Conservation (phyloP, 805 yeast species). For the Ogataea henricii region DNA sequence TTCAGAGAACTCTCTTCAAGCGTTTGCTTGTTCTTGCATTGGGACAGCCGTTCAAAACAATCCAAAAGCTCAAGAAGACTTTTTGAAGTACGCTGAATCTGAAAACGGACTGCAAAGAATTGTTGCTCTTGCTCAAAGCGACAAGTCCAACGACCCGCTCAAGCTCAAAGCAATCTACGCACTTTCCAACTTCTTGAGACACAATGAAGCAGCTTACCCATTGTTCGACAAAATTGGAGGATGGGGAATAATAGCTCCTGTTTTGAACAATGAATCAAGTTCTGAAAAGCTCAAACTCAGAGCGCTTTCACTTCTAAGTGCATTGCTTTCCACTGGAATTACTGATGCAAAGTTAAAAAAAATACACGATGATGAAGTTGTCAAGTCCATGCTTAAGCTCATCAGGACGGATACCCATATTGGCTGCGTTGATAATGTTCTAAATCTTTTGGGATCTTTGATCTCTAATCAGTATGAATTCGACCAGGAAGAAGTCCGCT, state of each 20-base stretch:
- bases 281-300: conserved; percentile 51
- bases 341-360: conserved; percentile 41
- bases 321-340: conserved; percentile 56
- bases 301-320: conserved; percentile 47
- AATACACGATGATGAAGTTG: conserved; percentile 40
- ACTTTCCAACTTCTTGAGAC: conserved; percentile 69
- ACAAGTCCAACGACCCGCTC: conserved; percentile 32
- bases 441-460: conserved; percentile 52
- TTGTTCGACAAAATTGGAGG: conserved; percentile 62
- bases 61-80: conserved; percentile 68
- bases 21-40: conserved; percentile 68
- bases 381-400: conserved; percentile 35
- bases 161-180: conserved; percentile 76
- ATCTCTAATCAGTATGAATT: conserved; percentile 48
- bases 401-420: conserved; percentile 42
- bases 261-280: conserved; percentile 15
- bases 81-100: conserved; percentile 48
- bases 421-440: conserved; percentile 57
- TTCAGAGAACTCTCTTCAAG: conserved; percentile 47
- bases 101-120: conserved; percentile 47
- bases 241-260: conserved; percentile 51
- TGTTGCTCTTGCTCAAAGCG: conserved; percentile 41
- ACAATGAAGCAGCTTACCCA: conserved; percentile 56
- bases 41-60: conserved; percentile 96
- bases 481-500: conserved; percentile 41